Base-by-base conservation (phyloP, 2,329 filamentous ascomycete species). In the Pseudocercospora pini-densiflorae region DNA sequence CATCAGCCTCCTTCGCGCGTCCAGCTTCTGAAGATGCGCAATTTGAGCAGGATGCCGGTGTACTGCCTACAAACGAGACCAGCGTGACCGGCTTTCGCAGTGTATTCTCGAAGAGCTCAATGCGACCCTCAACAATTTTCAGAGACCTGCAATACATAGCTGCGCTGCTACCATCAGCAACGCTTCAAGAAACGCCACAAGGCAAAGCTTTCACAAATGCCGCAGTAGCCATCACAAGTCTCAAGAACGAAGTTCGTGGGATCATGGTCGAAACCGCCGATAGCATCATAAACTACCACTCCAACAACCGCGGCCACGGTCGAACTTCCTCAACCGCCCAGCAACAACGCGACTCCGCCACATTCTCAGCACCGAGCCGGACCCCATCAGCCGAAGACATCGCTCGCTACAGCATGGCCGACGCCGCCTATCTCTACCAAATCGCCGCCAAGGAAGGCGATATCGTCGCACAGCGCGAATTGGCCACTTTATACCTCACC, bases 371-470 rank as follows among this genome's bases (percentile, higher is more conserved):
- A 9, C 72, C 77, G 67, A 68, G 64, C 51, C 62, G 69, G 61
- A 61, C 70, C 54, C 64, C 67, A 31, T 64, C 74, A 1, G 68
- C 74, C 8, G 72, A 75, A 60, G 71, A 74, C 21, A 81, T 87
- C 2, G 85, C 89, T 63, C 86, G 89, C 55, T 90, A 92, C 79
- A 88, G 86, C 64, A 88, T 95, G 76, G 85, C 88, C 51, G 93
- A 97, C 76, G 94, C 93, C 0, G 94, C 92, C 2, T 88, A 87
- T 71, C 95, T 98, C 89, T 93, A 92, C 85, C 91, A 92, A 68
- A 95, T 97, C 76, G 94, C 94, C 1, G 95, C 95, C 16, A 95
- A 94, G 77, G 95, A 99, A 80, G 94, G 94, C 45, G 89, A 94
- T 67, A 86, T 93, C 0, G 91, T 92, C 12, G 94, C 94, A 5